A percentile compares a stretch with the other conserved stretches of the same genome.
Evolutionary conservation across 208 protist species (phyloP).

Genomic region (Trypanosoma cruzi): DNA sequence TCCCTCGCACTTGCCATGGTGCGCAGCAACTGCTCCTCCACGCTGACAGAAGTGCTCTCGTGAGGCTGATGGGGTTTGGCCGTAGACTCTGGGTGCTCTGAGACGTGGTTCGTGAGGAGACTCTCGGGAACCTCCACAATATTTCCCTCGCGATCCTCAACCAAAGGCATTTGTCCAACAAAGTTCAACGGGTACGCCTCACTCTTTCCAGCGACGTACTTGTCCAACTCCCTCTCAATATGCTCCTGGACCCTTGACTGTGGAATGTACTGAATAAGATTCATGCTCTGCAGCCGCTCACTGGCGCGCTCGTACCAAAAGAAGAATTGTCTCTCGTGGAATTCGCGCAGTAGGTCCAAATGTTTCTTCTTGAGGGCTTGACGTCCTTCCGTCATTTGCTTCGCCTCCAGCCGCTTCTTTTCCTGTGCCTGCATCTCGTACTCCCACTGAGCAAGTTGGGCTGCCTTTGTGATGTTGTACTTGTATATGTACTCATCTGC

Average conservation of each 20-base stretch:
- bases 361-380: conserved; percentile 91
- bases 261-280: conserved; percentile 81
- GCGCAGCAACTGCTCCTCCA: conserved; percentile 79
- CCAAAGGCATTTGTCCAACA: conserved; percentile 88
- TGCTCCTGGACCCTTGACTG: conserved; percentile 75
- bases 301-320: conserved; percentile 93
- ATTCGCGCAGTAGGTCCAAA: conserved; percentile 88
- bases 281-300: conserved; percentile 92
- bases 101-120: conserved; percentile 75
- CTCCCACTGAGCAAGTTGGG: conserved; percentile 90
- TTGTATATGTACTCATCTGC: conserved; percentile 94
- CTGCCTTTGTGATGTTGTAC: conserved; percentile 93
- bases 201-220: conserved; percentile 79
- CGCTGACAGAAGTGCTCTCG: conserved; percentile 32
- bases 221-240: conserved; percentile 89
- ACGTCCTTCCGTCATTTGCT: conserved; percentile 75
- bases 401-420: conserved; percentile 70
- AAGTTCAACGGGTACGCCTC: conserved; percentile 89
- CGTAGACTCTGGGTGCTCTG: conserved; percentile 67
- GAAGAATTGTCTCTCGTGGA: conserved; percentile 92
- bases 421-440: conserved; percentile 92
- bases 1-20: conserved; percentile 83
- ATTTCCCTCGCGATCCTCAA: conserved; percentile 86
- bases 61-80: conserved; percentile 72
- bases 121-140: conserved; percentile 69